phyloP scores from a whole-genome alignment of 106 monocot genomes.

The Iris macrosiphon region DNA sequence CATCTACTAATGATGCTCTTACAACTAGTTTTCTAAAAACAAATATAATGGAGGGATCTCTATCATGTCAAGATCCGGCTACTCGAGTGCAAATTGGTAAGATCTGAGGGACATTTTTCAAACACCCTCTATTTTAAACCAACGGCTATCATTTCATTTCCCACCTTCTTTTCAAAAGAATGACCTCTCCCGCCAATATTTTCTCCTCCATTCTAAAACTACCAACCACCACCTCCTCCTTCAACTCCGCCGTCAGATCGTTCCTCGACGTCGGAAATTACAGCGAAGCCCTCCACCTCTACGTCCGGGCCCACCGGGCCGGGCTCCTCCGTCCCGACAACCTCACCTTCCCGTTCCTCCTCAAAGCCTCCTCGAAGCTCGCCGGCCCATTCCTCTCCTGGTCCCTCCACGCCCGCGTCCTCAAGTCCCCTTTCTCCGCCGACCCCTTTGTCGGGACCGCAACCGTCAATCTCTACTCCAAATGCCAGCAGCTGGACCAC shows the following conservation, averaged over 20 bases:
- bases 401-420: slow-evolving; percentile 15
- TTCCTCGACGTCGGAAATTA: background rate
- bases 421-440: slow-evolving; percentile 26
- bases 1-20: too few relatives aligned
- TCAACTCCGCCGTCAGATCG: slow-evolving; percentile 14
- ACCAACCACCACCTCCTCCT: slow-evolving; percentile 11
- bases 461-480: slow-evolving; percentile 18
- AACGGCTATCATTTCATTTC: too few relatives aligned
- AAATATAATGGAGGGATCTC: too few relatives aligned
- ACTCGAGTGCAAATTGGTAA: too few relatives aligned
- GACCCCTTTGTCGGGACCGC: slow-evolving; percentile 32
- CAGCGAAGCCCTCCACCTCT: slow-evolving; percentile 10
- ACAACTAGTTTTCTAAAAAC: too few relatives aligned
- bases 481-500: background rate
- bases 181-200: background rate
- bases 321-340: slow-evolving; percentile 11
- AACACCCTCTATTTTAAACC: too few relatives aligned
- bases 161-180: too few relatives aligned
- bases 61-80: too few relatives aligned
- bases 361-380: slow-evolving; percentile 22
- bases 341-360: slow-evolving; percentile 28
- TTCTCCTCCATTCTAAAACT: slow-evolving; percentile 4
- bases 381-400: background rate
- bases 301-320: slow-evolving; percentile 4
- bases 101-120: too few relatives aligned